These are phyloP conservation scores for Camelina sativa DNA, from an alignment of 345 rosid species.

Conservation along the genomic window DNA sequence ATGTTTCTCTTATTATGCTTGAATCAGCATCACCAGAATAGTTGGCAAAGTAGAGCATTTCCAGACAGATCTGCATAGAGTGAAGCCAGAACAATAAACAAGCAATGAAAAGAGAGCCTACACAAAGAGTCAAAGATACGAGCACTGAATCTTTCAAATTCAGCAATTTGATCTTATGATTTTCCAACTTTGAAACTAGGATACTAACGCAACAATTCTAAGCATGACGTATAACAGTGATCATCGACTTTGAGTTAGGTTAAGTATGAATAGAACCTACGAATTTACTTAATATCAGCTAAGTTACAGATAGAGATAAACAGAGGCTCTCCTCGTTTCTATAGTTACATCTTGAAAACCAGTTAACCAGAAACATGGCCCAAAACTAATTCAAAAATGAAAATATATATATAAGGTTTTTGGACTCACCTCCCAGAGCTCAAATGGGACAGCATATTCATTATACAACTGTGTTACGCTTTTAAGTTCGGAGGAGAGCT, in stretches of 20 bases:
- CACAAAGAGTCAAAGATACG: conserved; percentile 6
- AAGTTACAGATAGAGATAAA: background rate
- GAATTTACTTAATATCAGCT: conserved; percentile 1
- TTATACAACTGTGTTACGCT: conserved; percentile 94
- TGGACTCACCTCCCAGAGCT: conserved; percentile 87
- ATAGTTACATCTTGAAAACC: conserved; percentile 19
- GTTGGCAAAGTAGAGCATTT: conserved; percentile 94
- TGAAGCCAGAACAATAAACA: conserved; percentile 42
- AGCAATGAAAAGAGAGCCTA: conserved; percentile 17
- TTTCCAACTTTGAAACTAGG: conserved; percentile 4
- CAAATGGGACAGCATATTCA: conserved; percentile 97
- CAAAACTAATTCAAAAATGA: conserved; percentile 12
- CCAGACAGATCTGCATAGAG: conserved; percentile 72
- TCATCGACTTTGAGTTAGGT: background rate
- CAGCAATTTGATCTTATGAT: conserved; percentile 16
- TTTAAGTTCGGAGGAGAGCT: conserved; percentile 85
- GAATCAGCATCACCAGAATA: conserved; percentile 92
- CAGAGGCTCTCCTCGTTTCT: conserved; percentile 4
- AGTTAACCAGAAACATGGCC: conserved; percentile 20
- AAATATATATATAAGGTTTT: background rate
- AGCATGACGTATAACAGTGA: conserved; percentile 10
- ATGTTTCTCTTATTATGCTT: conserved; percentile 89
- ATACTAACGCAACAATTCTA: conserved; percentile 16
- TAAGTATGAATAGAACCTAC: background rate
- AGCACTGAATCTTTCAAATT: conserved; percentile 17